Base-by-base conservation (phyloP, 2,329 filamentous ascomycete species). In the Fusarium hainanense region DNA sequence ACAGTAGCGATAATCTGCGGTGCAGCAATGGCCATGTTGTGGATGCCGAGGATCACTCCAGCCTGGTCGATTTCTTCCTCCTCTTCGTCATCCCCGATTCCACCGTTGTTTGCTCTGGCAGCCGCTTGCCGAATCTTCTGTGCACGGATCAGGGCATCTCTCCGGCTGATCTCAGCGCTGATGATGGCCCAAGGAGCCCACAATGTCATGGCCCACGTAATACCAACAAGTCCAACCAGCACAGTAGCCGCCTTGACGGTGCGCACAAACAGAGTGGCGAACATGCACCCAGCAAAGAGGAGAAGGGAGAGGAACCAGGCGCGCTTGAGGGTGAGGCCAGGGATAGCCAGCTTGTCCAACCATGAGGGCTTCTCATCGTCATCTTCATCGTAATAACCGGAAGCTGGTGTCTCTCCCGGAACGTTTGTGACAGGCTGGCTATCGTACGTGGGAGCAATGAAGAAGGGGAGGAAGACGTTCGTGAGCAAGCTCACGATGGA, bases 151-250 rank as follows among this genome's bases (percentile, higher is more conserved):
- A 81, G 69, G 42, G 91, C 89, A 76, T 97, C 93, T 8, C 93
- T 90, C 64, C 90, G 92, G 65, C 92, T 92, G 67, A 98, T 94
- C 79, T 98, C 95, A 7, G 93, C 93, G 47, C 93, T 94, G 77
- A 98, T 98, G 73, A 98, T 92, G 41, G 95, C 94, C 82, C 95
- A 98, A 0, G 95, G 95, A 1, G 94, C 95, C 95, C 95, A 98
- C 27, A 97, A 88, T 3, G 94, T 94, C 75, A 98, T 83, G 23
- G 94, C 94, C 95, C 95, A 98, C 2, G 93, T 94, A 62, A 98
- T 89, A 34, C 95, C 95, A 49, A 97, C 90, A 25, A 96, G 82
- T 2, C 90, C 93, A 58, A 97, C 91, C 34, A 97, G 86, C 3
- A 89, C 85, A 0, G 92, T 97, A 2, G 93, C 95, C 12, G 86